These are phyloP conservation scores for Amaranthus tricolor DNA, from an alignment of 179 eudicot species.

Conservation along the genomic window DNA sequence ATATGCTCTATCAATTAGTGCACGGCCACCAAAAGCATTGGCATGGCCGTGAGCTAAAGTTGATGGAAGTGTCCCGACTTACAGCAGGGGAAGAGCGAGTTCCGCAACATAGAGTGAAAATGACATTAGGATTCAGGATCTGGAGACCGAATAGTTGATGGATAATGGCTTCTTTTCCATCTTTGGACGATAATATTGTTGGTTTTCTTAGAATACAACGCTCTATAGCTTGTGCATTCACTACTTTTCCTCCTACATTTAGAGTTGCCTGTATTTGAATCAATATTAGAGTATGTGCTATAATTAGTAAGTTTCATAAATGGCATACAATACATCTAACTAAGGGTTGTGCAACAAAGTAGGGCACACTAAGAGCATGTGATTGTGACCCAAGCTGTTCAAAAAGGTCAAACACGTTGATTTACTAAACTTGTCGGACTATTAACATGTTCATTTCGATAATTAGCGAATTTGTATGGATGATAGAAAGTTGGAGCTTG, in stretches of 20 bases:
- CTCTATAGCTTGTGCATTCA: constrained; percentile 85
- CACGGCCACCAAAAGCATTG: no score
- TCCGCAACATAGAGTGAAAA: constrained; percentile 77
- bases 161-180: constrained; percentile 55
- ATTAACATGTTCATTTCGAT: no score
- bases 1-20: no score
- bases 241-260: constrained; percentile 73
- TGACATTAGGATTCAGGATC: constrained; percentile 58
- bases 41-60: not conserved
- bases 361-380: no score
- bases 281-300: no score
- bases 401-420: no score
- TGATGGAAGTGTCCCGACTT: constrained; percentile 24
- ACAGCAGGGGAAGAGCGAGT: constrained; percentile 96
- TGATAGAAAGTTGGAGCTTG: no score
- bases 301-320: not conserved
- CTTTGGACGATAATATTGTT: constrained; percentile 18
- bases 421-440: no score
- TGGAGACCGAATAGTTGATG: constrained; percentile 66
- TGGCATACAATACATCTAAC: not conserved
- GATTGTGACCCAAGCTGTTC: no score
- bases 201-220: constrained; percentile 72
- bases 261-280: constrained; percentile 55
- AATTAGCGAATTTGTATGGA: no score
- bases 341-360: no score